A percentile compares a stretch with the other conserved stretches of the same genome.
These are phyloP conservation scores for Suillus discolor DNA, from an alignment of 768 basidiomycete species.

Conservation along the genomic window DNA sequence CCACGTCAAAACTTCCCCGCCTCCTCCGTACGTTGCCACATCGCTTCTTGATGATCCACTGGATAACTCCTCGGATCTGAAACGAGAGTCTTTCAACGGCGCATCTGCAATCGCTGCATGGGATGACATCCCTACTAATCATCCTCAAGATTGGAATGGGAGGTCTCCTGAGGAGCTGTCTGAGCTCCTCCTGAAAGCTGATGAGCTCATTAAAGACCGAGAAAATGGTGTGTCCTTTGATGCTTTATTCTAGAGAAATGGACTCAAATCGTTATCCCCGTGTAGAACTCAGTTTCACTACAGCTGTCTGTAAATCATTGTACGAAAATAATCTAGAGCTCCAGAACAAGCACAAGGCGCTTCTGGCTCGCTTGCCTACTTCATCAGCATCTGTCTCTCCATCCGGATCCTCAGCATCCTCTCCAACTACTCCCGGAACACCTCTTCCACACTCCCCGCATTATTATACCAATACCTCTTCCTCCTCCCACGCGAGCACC, in stretches of 20 bases:
- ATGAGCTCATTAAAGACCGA: constrained; percentile 73
- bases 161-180: constrained; percentile 75
- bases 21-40: constrained; percentile 59
- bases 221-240: constrained; percentile 61
- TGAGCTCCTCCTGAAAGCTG: constrained; percentile 69
- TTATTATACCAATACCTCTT: constrained; percentile 32
- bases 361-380: constrained; percentile 63
- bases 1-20: constrained; percentile 44
- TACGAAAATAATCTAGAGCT: constrained; percentile 70
- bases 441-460: constrained; percentile 36
- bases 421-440: constrained; percentile 29
- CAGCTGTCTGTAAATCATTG: constrained; percentile 67
- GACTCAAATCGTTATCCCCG: constrained; percentile 15
- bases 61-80: constrained; percentile 28
- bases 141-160: constrained; percentile 55
- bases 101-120: constrained; percentile 30
- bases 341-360: constrained; percentile 70
- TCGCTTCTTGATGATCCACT: constrained; percentile 34
- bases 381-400: constrained; percentile 43
- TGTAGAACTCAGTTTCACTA: constrained; percentile 68
- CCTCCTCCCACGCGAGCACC: constrained; percentile 21
- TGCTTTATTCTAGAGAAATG: constrained; percentile 4
- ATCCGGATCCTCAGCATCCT: constrained; percentile 19
- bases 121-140: constrained; percentile 18
- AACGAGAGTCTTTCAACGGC: constrained; percentile 26